Percentiles rank a stretch among this genome's conserved stretches.
phyloP scores from a whole-genome alignment of 768 basidiomycete species.

The Mycena vulgaris region DNA sequence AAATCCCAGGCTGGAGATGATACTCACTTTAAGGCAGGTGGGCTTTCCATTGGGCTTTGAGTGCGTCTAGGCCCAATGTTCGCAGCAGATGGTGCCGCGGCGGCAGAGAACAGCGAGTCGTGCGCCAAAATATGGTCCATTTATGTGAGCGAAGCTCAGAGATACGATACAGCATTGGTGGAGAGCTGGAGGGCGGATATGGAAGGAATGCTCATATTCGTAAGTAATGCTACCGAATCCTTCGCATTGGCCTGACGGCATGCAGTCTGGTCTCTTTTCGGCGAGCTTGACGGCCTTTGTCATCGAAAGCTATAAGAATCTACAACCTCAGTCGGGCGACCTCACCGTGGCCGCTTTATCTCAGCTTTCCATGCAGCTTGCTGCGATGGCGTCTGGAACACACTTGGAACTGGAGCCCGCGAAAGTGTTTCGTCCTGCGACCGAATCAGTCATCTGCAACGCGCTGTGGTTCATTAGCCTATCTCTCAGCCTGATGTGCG shows the following conservation, averaged over 20 bases:
- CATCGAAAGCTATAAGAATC: slow-evolving; percentile 25
- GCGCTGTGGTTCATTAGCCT: slow-evolving; percentile 18
- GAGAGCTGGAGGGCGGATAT: slow-evolving; percentile 27
- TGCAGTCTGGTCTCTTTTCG: slow-evolving; percentile 28
- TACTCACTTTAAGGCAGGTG: too few species aligned
- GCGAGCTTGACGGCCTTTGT: slow-evolving; percentile 29
- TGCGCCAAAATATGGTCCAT: not conserved
- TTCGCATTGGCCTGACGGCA: not conserved
- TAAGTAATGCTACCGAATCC: not conserved
- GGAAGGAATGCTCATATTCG: slow-evolving; percentile 20
- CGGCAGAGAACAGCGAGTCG: not conserved
- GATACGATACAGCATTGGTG: slow-evolving; percentile 22
- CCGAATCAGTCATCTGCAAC: slow-evolving; percentile 7
- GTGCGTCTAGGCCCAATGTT: too few species aligned
- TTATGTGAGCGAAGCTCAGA: slow-evolving; percentile 15
- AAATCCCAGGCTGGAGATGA: too few species aligned
- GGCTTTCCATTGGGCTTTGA: too few species aligned
- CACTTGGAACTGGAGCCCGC: not conserved
- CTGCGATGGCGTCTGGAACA: not conserved
- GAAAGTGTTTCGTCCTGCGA: not conserved
- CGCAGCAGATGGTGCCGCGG: not conserved
- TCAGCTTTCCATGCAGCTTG: slow-evolving; percentile 1
- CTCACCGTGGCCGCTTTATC: not conserved
- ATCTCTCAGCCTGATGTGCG: slow-evolving; percentile 9
- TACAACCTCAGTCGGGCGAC: not conserved